Base-by-base conservation (phyloP, 495 filamentous ascomycete species). In the Aspergillus nanangensis region DNA sequence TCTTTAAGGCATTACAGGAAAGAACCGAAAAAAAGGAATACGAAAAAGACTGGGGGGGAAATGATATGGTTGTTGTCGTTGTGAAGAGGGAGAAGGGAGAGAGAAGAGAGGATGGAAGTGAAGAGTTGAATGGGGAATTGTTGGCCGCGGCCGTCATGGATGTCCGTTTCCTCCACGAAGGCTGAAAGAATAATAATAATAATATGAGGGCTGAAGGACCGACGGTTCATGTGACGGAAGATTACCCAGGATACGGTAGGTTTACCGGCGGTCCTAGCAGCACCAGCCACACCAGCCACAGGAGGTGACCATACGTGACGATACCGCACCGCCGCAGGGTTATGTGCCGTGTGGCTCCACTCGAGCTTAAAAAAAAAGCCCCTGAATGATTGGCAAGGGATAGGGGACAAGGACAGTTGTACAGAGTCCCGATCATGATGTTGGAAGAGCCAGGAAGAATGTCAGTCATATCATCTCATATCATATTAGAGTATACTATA, bases 1-100 rank as follows among this genome's bases (percentile, higher is more conserved):
- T 25, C 19, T 27, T 58, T 47, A 57, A 47, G 59, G 49, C 58
- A 64, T 62, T 35, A 54, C 50, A 46, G 43, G 35, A 15, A 33
- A 49, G 32, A 44, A 42, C 11, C 11, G 17, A 3, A 42, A 31
- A 13, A n/a, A 29, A 44, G 31, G 23, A 25, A 8, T 34, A 50
- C 23, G 25, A 29, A 11, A 29, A 29, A 22, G 13, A 13, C 7
- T 15, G 19, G 21, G 17, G n/a, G n/a, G 10, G 17, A 38, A 22
- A 36, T 17, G 33, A 18, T 36, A 18, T 8, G 20, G 20, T 36
- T 36, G 20, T 17, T 17, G 33, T 17, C 7, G 4, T 36, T 17
- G 15, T 8, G 20, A 17, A 39, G 37, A 20, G 7, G 37, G 22
- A 7, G 18, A 22, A 39, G 37, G 22, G 17, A 19, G 7, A 20